phyloP scores from a whole-genome alignment of 352 stramenopile species.

The Phytophthora ramorum region DNA sequence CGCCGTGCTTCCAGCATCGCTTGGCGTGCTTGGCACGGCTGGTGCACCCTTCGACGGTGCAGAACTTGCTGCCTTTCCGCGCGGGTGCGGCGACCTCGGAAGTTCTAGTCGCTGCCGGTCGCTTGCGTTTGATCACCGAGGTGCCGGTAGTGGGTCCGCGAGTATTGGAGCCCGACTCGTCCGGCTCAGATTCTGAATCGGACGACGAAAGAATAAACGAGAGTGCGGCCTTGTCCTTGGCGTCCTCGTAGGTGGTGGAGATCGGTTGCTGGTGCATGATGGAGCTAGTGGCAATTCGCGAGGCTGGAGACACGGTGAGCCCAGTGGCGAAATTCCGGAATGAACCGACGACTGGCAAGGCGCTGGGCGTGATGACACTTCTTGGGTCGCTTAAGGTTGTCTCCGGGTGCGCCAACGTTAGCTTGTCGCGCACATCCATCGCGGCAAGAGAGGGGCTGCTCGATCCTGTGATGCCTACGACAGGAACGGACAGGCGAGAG shows the following conservation, averaged over 20 bases:
- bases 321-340: constrained; percentile 30
- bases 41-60: constrained; percentile 49
- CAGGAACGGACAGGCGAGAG: constrained; percentile 22
- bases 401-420: constrained; percentile 29
- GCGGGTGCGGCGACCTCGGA: constrained; percentile 8
- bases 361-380: constrained; percentile 26
- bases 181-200: constrained; percentile 35
- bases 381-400: constrained; percentile 22
- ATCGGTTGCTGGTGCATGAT: constrained; percentile 26
- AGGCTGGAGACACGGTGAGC: constrained; percentile 27
- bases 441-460: constrained; percentile 32
- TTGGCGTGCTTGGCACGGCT: constrained; percentile 58
- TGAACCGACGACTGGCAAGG: constrained; percentile 13
- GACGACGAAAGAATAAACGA: constrained; percentile 46
- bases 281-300: constrained; percentile 4
- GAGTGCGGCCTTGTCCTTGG: constrained; percentile 37
- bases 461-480: constrained; percentile 32
- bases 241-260: constrained; percentile 18
- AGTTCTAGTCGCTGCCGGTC: constrained; percentile 2
- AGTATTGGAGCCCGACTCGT: constrained; percentile 2
- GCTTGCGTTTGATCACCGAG: constrained; percentile 23
- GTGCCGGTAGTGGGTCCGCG: constrained; percentile 4
- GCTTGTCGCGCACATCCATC: constrained; percentile 42
- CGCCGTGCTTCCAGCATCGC: constrained; percentile 64
- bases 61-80: constrained; percentile 59